Conservation (phyloP, 805 yeast genomes). For the Wickerhamomyces tratensis region DNA sequence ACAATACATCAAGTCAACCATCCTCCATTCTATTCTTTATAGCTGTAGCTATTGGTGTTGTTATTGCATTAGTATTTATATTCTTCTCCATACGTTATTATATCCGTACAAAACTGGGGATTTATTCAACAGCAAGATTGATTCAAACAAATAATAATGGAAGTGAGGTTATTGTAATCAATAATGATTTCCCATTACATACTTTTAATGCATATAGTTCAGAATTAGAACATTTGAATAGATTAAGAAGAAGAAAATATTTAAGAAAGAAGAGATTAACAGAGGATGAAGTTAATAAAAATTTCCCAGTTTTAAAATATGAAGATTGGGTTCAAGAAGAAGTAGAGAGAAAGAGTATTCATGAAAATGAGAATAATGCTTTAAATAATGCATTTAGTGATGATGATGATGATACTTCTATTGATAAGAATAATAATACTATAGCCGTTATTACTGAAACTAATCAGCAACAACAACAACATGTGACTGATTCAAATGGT, state of each 20-base stretch:
- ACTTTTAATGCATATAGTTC: constrained; percentile 11
- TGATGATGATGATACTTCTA: background rate
- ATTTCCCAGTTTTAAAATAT: constrained; percentile 51
- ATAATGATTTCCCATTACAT: constrained; percentile 15
- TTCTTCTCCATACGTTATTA: constrained; percentile 56
- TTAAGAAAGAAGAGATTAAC: constrained; percentile 41
- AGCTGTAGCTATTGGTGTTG: constrained; percentile 52
- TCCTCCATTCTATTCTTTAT: constrained; percentile 56
- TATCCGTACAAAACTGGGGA: constrained; percentile 45
- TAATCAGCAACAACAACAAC: too few relatives aligned
- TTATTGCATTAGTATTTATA: constrained; percentile 44
- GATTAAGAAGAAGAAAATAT: constrained; percentile 32
- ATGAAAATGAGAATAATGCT: constrained; percentile 26
- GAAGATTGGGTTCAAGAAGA: constrained; percentile 55
- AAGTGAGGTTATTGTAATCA: constrained; percentile 8
- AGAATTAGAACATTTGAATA: constrained; percentile 7
- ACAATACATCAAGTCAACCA: constrained; percentile 25
- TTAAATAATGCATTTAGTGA: background rate
- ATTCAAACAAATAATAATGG: constrained; percentile 7
- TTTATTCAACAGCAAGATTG: constrained; percentile 24
- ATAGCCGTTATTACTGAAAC: too few relatives aligned
- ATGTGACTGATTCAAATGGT: too few relatives aligned
- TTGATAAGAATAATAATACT: too few relatives aligned
- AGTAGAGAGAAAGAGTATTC: constrained; percentile 38
- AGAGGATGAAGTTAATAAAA: constrained; percentile 45